A percentile compares a stretch with the other conserved stretches of the same genome.
These are phyloP conservation scores for Fraxinus ornus DNA, from an alignment of 305 asterid genomes.

Conservation along the genomic window DNA sequence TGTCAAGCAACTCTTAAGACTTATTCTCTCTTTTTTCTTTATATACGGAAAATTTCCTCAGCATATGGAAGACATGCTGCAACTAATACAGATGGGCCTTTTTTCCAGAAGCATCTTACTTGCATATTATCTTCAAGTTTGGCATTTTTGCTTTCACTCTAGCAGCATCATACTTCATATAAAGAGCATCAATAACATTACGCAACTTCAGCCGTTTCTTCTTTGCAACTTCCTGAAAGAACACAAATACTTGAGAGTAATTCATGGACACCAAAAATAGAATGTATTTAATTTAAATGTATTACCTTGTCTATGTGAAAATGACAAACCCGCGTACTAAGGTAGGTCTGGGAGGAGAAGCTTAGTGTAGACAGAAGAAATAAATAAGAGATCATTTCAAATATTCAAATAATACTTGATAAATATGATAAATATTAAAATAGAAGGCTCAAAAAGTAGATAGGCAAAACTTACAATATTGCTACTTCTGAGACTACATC, in stretches of 20 bases:
- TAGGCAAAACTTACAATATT: conserved; percentile 57
- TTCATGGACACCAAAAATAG: conserved; percentile 9
- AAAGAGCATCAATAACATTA: conserved; percentile 57
- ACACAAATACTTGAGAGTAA: conserved; percentile 18
- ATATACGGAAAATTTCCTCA: conserved; percentile 1
- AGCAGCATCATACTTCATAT: conserved; percentile 35
- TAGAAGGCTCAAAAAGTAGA: conserved; percentile 8
- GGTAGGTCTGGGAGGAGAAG: conserved; percentile 37
- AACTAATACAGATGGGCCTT: neutral
- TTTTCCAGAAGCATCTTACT: conserved; percentile 46
- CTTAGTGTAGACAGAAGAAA: conserved; percentile 38
- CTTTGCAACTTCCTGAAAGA: conserved; percentile 61
- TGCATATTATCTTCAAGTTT: conserved; percentile 47
- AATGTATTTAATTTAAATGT: conserved; percentile 10
- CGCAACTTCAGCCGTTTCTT: conserved; percentile 48
- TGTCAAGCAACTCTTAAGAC: conserved; percentile 9
- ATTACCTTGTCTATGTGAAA: conserved; percentile 79
- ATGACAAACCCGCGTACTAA: conserved; percentile 71
- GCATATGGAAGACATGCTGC: conserved; percentile 8
- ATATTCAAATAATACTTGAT: conserved; percentile 23
- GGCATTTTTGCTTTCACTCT: conserved; percentile 51
- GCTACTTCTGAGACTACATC: conserved; percentile 61
- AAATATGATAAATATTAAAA: conserved; percentile 14
- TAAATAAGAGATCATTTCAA: conserved; percentile 16
- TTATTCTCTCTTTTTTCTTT: neutral